Evolutionary conservation across 129 eudicot species (phyloP), one percentile per base, ranked within the genome.

Genomic region (Arctium lappa): DNA sequence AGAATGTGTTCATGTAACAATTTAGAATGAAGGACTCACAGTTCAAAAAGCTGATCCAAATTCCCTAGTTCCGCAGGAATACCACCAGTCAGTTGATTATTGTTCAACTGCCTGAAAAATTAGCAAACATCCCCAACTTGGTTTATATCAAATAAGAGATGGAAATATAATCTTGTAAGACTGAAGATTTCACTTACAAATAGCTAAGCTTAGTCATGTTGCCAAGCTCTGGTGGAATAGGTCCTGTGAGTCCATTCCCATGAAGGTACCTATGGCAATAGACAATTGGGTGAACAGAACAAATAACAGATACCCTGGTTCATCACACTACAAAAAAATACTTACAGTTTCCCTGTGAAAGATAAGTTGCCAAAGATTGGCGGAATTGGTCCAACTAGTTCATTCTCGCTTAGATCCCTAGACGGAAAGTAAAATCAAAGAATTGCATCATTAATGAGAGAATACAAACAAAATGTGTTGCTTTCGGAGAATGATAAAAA

Each of bases 51-150:
- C 80, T 94, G 95, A 53, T 92, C 92, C 63, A 94, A 79, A 32
- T 92, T 89, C 79, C 98, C 98, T 39, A 94, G 91, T 88, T 94
- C 97, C 32, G 97, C 85, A 37, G 98, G 98, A 50, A 94, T 94
- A 69, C 87, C 85, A 73, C 98, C 97, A 31, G 63, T 78, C 9
- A 94, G 81, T 32, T 92, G 94, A 62, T 94, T 94, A 71, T 89
- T 91, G 78, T 94, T 94, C 48, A 94, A 74, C 86, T 94, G 97
- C 92, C 98, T 94, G 88, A 85, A 89, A 86, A 63, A n/a, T 34
- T 16, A 73, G 16, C 75, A 79, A 22, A n/a, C 18, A 73, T 31
- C 13, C 37, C 16, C 63, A 65, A 34, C 11, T 79, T 73, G 7
- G 33, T 62, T 79, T 18, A 34, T 30, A 77, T 37, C 48, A 8